A percentile compares a stretch with the other conserved stretches of the same genome.
phyloP scores from a whole-genome alignment of 352 stramenopile species.

The Globisporangium ultimum region DNA sequence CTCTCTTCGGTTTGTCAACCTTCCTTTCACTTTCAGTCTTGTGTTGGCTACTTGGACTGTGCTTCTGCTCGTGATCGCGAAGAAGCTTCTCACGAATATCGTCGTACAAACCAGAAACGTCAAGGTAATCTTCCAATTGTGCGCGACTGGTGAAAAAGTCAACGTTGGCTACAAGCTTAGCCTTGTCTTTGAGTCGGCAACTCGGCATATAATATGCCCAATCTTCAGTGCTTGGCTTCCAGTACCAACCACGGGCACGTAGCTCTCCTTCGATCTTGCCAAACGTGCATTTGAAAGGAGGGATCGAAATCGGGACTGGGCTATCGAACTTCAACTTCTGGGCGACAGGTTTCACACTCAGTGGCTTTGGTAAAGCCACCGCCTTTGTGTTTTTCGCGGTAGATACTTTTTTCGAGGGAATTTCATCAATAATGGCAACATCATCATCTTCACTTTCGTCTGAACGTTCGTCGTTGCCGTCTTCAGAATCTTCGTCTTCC shows the following conservation, averaged over 20 bases:
- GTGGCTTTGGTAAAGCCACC: neutral
- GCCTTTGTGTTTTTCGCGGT: constrained; percentile 5
- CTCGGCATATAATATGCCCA: constrained; percentile 56
- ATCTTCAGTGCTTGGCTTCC: constrained; percentile 32
- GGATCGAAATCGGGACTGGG: constrained; percentile 21
- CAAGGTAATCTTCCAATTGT: constrained; percentile 42
- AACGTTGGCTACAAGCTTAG: constrained; percentile 18
- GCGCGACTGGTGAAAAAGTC: constrained; percentile 55
- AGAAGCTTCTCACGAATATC: constrained; percentile 38
- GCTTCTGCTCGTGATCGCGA: constrained; percentile 28
- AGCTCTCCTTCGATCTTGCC: constrained; percentile 63
- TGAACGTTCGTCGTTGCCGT: constrained; percentile 3
- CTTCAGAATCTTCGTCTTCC: constrained; percentile 5
- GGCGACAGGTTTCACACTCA: neutral
- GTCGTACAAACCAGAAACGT: constrained; percentile 31
- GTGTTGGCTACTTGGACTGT: constrained; percentile 1
- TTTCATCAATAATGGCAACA: constrained; percentile 1
- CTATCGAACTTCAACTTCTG: constrained; percentile 17
- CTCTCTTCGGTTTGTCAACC: neutral
- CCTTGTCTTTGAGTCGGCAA: constrained; percentile 9
- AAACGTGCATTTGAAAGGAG: constrained; percentile 55
- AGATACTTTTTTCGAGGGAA: neutral
- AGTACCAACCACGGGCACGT: constrained; percentile 59
- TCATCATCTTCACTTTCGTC: constrained; percentile 14
- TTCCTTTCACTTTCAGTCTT: constrained; percentile 2